These are phyloP conservation scores for Neodidymelliopsis sp. DNA, from an alignment of 2,329 filamentous ascomycete species.

Conservation along the genomic window DNA sequence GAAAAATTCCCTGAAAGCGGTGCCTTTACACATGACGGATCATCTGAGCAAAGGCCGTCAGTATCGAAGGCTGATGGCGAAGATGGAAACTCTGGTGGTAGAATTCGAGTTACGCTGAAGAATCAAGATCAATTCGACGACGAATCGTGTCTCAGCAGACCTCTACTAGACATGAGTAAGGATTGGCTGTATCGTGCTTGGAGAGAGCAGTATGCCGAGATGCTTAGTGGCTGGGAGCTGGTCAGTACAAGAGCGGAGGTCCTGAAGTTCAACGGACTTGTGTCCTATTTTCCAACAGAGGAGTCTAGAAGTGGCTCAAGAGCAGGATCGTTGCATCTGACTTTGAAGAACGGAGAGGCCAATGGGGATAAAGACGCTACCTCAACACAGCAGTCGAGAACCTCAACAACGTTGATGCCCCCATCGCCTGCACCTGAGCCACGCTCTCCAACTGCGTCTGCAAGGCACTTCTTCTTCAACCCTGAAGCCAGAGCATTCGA, in stretches of 20 bases:
- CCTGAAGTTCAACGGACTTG: slow-evolving; percentile 61
- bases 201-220: slow-evolving; percentile 64
- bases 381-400: slow-evolving; percentile 26
- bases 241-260: slow-evolving; percentile 64
- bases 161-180: slow-evolving; percentile 60
- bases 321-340: slow-evolving; percentile 35
- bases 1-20: slow-evolving; percentile 29
- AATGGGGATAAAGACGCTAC: slow-evolving; percentile 19
- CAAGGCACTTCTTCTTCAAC: slow-evolving; percentile 45
- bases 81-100: slow-evolving; percentile 18
- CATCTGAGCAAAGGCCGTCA: slow-evolving; percentile 34
- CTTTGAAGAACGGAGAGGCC: slow-evolving; percentile 27
- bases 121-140: slow-evolving; percentile 65
- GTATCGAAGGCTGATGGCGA: slow-evolving; percentile 23
- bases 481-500: slow-evolving; percentile 47
- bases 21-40: slow-evolving; percentile 22
- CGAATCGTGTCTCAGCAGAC: slow-evolving; percentile 55
- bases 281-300: slow-evolving; percentile 43
- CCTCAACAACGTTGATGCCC: slow-evolving; percentile 38
- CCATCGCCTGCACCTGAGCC: slow-evolving; percentile 27
- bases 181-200: slow-evolving; percentile 60
- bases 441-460: slow-evolving; percentile 36
- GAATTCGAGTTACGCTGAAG: slow-evolving; percentile 61
- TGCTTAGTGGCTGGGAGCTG: slow-evolving; percentile 66
- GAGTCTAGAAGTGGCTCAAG: slow-evolving; percentile 34